Base-by-base conservation (phyloP, 140 eudicot genomes). In the Stevia rebaudiana region DNA sequence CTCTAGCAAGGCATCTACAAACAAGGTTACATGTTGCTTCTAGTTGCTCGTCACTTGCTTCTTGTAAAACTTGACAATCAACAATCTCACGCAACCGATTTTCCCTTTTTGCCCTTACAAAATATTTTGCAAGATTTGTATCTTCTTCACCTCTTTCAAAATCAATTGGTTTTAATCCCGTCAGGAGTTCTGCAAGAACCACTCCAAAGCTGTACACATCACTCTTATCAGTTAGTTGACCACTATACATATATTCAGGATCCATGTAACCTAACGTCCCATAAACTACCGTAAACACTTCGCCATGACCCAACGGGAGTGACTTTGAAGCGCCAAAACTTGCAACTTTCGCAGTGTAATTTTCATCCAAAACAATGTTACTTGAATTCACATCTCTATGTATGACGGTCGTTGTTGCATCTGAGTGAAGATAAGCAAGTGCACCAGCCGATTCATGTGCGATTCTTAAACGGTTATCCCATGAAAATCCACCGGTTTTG, bases 381-480 rank as follows among this genome's bases (percentile, higher is more conserved):
- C 41, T 6, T 2, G 62, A 55, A 6, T 55, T 55, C 41, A 55
- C 62, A 30, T 55, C 62, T 55, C 62, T 24, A 55, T 55, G 62
- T 55, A 55, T n/a, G 42, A 55, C 30, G 62, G 41, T 13, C 23
- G 3, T 8, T 13, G 13, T 55, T 5, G 62, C 42, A 30, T n/a
- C 10, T 15, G 62, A 13, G 42, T 55, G 62, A 55, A 55, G 62
- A 55, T 55, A 55, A 55, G 41, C 42, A 13, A 55, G 37, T n/a
- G 41, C 62, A 55, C 41, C 23, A 8, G 62, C 62, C 2, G 62
- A n/a, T 55, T 55, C 62, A 55, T 55, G 41, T 28, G 62, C 62
- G 5, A 55, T 55, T 13, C 62, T 55, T 55, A 55, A 55, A 7
- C 62, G 41, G 12, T 13, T 55, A 55, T 55, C 62, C 62, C 62